Conservation (phyloP, 352 stramenopile species). For the Globisporangium parvum region DNA sequence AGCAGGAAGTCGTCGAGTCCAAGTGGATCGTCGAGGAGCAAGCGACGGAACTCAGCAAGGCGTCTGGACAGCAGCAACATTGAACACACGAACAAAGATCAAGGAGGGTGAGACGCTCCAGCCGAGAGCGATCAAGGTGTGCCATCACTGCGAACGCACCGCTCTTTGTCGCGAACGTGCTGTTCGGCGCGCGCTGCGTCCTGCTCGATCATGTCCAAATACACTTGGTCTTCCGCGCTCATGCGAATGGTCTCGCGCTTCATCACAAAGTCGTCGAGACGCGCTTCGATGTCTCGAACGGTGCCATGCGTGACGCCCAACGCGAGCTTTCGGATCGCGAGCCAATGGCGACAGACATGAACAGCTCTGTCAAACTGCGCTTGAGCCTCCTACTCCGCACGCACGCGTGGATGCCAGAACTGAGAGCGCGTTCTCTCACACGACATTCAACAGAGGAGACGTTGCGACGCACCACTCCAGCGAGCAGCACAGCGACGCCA, state of each 20-base stretch:
- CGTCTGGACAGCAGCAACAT: conserved; percentile 17
- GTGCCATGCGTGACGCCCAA: conserved; percentile 11
- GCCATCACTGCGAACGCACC: conserved; percentile 8
- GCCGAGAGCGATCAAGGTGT: not conserved
- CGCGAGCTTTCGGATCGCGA: conserved; percentile 9
- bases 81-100: not conserved
- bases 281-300: conserved; percentile 16
- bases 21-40: conserved; percentile 33
- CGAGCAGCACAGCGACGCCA: conserved; percentile 31
- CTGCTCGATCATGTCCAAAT: conserved; percentile 15
- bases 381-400: conserved; percentile 13
- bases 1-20: conserved; percentile 27
- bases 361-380: conserved; percentile 23
- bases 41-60: conserved; percentile 21
- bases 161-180: conserved; percentile 22
- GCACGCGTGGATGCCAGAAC: not conserved
- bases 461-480: conserved; percentile 31
- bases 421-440: not conserved
- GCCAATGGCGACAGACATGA: conserved; percentile 15
- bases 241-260: conserved; percentile 33
- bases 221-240: conserved; percentile 24
- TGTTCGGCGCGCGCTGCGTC: conserved; percentile 17
- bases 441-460: not conserved
- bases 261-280: conserved; percentile 29
- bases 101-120: not conserved